These are phyloP conservation scores for Xylaria sp. DNA, from an alignment of 2,329 filamentous ascomycete genomes.

Conservation along the genomic window DNA sequence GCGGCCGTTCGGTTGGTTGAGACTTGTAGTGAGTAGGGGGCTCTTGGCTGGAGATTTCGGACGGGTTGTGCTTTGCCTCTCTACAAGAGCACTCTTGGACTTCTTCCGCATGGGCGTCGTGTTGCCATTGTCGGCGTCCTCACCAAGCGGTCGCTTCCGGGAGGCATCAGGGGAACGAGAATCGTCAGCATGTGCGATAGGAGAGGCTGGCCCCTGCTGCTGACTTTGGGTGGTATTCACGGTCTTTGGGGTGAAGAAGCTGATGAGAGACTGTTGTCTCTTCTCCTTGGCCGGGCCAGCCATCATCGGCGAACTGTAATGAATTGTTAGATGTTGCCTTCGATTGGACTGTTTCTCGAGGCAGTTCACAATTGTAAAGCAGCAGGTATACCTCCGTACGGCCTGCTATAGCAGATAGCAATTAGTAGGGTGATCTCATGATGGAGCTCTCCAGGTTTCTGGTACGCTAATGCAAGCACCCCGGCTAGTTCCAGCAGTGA, in stretches of 20 bases:
- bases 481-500: slow-evolving; percentile 7
- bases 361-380: slow-evolving; percentile 28
- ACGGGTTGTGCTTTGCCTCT: slow-evolving; percentile 52
- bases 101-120: slow-evolving; percentile 58
- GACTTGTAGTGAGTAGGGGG: slow-evolving; percentile 35
- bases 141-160: slow-evolving; percentile 63
- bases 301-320: slow-evolving; percentile 44
- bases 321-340: slow-evolving; percentile 16
- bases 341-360: background rate
- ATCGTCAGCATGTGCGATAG: slow-evolving; percentile 44
- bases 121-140: slow-evolving; percentile 58
- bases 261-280: slow-evolving; percentile 85
- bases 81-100: slow-evolving; percentile 55
- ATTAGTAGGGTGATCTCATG: slow-evolving; percentile 21
- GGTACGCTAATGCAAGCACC: slow-evolving; percentile 35
- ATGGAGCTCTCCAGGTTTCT: slow-evolving; percentile 29
- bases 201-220: slow-evolving; percentile 40
- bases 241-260: slow-evolving; percentile 78
- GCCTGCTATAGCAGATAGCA: background rate
- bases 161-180: slow-evolving; percentile 44
- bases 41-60: slow-evolving; percentile 49
- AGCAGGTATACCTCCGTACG: background rate
- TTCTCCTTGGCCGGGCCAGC: slow-evolving; percentile 59
- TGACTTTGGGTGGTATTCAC: slow-evolving; percentile 54
- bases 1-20: slow-evolving; percentile 51